phyloP scores from a whole-genome alignment of 805 yeast genomes.

The Cyberlindnera meyerae region DNA sequence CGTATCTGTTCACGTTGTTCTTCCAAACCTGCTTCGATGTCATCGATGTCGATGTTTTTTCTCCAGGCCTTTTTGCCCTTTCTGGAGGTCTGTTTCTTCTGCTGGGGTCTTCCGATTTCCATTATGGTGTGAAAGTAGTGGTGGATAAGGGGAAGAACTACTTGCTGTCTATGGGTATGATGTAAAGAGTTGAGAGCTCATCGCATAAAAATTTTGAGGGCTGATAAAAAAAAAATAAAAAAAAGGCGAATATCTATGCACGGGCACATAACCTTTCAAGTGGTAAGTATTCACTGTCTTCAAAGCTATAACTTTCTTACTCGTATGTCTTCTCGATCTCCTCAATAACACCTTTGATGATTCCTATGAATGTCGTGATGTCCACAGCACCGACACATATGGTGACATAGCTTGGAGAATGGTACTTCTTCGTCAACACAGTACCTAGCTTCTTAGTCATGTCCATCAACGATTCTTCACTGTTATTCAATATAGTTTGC shows the following conservation, averaged over 20 bases:
- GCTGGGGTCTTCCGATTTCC: conserved; percentile 50
- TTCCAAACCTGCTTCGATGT: conserved; percentile 67
- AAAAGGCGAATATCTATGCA: background rate
- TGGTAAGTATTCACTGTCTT: too few species aligned
- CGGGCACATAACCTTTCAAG: conserved; percentile 8
- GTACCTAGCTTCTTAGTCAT: conserved; percentile 38
- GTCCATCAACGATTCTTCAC: conserved; percentile 38
- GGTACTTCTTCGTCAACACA: conserved; percentile 36
- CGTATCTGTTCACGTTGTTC: conserved; percentile 59
- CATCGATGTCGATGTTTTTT: conserved; percentile 83
- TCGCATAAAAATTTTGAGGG: conserved; percentile 9
- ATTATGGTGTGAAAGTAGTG: conserved; percentile 15
- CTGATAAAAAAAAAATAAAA: background rate
- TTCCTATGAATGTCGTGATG: conserved; percentile 29
- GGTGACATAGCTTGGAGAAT: conserved; percentile 41
- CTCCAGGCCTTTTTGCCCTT: conserved; percentile 94
- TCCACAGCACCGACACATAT: conserved; percentile 35
- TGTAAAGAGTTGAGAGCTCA: conserved; percentile 10
- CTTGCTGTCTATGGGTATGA: too few species aligned
- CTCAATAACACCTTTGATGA: conserved; percentile 27
- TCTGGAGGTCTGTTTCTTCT: conserved; percentile 69
- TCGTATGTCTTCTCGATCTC: conserved; percentile 25
- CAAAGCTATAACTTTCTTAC: background rate
- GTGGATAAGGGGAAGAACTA: background rate
- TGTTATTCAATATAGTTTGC: conserved; percentile 40